Percentiles rank a stretch among this genome's conserved stretches.
These are phyloP conservation scores for Priceomyces melissophilus DNA, from an alignment of 805 yeast genomes.

Conservation along the genomic window DNA sequence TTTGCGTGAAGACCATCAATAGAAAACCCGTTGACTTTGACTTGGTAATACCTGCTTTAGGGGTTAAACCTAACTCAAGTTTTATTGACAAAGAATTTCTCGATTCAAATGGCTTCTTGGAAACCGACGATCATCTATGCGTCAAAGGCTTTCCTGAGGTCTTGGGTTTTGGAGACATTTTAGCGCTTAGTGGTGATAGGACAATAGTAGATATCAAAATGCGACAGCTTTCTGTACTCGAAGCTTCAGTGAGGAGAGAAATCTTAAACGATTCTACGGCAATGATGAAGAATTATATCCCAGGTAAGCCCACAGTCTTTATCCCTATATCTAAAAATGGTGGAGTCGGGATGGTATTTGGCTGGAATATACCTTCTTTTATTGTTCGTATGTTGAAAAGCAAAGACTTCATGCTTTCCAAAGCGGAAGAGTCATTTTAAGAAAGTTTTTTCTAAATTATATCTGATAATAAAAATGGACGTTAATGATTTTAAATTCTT, in stretches of 20 bases:
- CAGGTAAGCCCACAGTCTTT: constrained; percentile 12
- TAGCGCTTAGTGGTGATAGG: constrained; percentile 17
- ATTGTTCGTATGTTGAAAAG: constrained; percentile 24
- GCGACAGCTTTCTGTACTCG: constrained; percentile 17
- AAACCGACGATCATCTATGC: constrained; percentile 23
- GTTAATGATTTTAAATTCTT: too few species aligned
- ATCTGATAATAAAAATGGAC: too few species aligned
- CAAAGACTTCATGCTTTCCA: constrained; percentile 24
- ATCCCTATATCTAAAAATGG: constrained; percentile 33
- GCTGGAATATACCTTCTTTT: constrained; percentile 25
- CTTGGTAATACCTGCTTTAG: constrained; percentile 25
- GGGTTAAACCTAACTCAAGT: constrained; percentile 29
- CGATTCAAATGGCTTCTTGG: constrained; percentile 26
- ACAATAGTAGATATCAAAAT: constrained; percentile 25
- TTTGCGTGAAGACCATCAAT: constrained; percentile 12
- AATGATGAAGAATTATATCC: constrained; percentile 11
- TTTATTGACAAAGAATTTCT: constrained; percentile 22
- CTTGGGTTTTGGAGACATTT: constrained; percentile 35
- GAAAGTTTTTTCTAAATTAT: too few species aligned
- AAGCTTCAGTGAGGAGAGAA: constrained; percentile 10
- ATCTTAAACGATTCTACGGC: constrained; percentile 10
- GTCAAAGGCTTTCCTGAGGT: constrained; percentile 24
- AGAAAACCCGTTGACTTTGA: constrained; percentile 21
- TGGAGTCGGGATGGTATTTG: constrained; percentile 34
- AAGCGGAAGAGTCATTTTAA: constrained; percentile 9